A percentile compares a stretch with the other conserved stretches of the same genome.
Conservation (phyloP, 2,329 filamentous ascomycete genomes). For the Pestalotiopsis sp. region DNA sequence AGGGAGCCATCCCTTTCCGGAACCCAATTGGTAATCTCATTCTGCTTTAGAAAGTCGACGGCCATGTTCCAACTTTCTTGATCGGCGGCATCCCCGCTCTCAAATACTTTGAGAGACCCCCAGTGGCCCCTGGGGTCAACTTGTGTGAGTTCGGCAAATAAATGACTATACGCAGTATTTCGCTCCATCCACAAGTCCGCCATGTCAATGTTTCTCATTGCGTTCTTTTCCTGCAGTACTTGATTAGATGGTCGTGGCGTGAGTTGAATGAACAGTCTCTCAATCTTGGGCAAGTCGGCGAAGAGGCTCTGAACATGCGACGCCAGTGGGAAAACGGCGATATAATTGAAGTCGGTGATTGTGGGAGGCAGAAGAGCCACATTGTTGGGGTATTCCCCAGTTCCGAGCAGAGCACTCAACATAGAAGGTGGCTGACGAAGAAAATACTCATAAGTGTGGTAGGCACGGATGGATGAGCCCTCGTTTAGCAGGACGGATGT, state of each 20-base stretch:
- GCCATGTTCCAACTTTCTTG: slow-evolving; percentile 47
- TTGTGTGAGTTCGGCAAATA: slow-evolving; percentile 41
- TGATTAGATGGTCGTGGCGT: slow-evolving; percentile 36
- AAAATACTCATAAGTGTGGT: slow-evolving; percentile 73
- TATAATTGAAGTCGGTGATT: slow-evolving; percentile 58
- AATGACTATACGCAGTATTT: slow-evolving; percentile 49
- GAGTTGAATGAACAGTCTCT: slow-evolving; percentile 57
- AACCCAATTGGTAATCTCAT: slow-evolving; percentile 42
- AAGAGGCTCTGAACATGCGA: slow-evolving; percentile 59
- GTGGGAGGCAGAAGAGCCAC: slow-evolving; percentile 40
- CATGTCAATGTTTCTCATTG: slow-evolving; percentile 42
- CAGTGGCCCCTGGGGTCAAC: slow-evolving; percentile 36
- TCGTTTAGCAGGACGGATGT: slow-evolving; percentile 70
- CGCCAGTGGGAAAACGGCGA: slow-evolving; percentile 69
- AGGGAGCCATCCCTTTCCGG: slow-evolving; percentile 50
- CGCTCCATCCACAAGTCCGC: slow-evolving; percentile 58
- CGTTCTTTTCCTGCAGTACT: slow-evolving; percentile 37
- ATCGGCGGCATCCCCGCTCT: slow-evolving; percentile 51
- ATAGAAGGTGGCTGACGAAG: slow-evolving; percentile 65
- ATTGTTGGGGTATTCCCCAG: slow-evolving; percentile 40
- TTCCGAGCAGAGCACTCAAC: slow-evolving; percentile 53
- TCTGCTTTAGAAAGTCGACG: slow-evolving; percentile 38
- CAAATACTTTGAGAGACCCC: slow-evolving; percentile 47
- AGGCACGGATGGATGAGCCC: slow-evolving; percentile 72
- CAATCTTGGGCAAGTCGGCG: slow-evolving; percentile 50